Percentiles rank a stretch among this genome's conserved stretches.
phyloP scores from a whole-genome alignment of 257 asterid species.

The Ballota nigra region DNA sequence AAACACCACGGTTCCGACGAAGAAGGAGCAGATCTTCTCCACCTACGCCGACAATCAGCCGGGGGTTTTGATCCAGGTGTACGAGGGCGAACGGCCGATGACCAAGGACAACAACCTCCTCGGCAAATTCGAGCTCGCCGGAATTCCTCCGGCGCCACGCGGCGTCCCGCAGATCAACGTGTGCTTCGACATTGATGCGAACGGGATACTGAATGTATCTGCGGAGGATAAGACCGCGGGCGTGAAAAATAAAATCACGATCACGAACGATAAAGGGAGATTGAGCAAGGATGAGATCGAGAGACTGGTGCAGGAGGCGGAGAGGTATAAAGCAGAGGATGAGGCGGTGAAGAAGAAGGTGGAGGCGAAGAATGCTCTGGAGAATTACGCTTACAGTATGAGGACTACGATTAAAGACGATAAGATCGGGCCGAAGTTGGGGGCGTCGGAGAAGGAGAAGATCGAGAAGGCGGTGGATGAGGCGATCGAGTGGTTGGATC shows the following conservation, averaged over 20 bases:
- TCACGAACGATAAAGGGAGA: slow-evolving; percentile 49
- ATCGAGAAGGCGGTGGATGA: slow-evolving; percentile 54
- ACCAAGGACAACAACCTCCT: slow-evolving; percentile 56
- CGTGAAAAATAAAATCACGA: slow-evolving; percentile 49
- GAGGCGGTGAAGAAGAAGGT: slow-evolving; percentile 51
- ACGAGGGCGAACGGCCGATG: slow-evolving; percentile 59
- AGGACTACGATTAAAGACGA: slow-evolving; percentile 47
- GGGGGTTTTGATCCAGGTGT: slow-evolving; percentile 49
- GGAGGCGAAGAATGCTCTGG: slow-evolving; percentile 50
- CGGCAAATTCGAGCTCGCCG: slow-evolving; percentile 53
- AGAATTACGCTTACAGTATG: slow-evolving; percentile 53
- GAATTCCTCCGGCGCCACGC: slow-evolving; percentile 55
- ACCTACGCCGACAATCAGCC: slow-evolving; percentile 57
- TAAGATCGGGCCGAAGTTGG: slow-evolving; percentile 38
- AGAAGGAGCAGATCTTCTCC: slow-evolving; percentile 53
- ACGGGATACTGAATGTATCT: slow-evolving; percentile 50
- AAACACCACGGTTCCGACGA: slow-evolving; percentile 58
- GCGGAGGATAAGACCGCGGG: slow-evolving; percentile 59
- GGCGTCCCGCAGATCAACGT: slow-evolving; percentile 55
- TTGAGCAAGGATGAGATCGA: slow-evolving; percentile 53
- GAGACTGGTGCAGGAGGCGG: slow-evolving; percentile 54
- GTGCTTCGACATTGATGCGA: slow-evolving; percentile 53
- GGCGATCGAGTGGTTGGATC: slow-evolving; percentile 49
- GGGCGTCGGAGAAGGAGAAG: slow-evolving; percentile 41
- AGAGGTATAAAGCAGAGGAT: slow-evolving; percentile 49